A percentile compares a stretch with the other conserved stretches of the same genome.
Evolutionary conservation across 805 yeast species (phyloP).

Genomic region (Teunomyces atbi): DNA sequence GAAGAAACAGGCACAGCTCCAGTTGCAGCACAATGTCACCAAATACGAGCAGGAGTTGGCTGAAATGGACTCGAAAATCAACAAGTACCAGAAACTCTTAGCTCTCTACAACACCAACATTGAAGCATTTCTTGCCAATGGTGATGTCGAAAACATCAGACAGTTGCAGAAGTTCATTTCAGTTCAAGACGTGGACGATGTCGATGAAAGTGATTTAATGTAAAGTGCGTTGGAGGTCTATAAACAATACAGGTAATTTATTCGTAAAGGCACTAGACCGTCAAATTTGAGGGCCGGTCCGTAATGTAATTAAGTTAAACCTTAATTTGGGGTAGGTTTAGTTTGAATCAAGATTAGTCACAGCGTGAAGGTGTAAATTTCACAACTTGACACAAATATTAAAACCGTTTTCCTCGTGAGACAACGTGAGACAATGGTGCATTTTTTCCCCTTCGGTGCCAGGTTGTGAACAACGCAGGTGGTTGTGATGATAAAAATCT

Average conservation of each 20-base stretch:
- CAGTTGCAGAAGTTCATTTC: constrained; percentile 6
- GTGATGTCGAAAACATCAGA: constrained; percentile 7
- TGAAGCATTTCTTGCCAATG: constrained; percentile 10
- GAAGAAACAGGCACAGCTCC: constrained; percentile 66
- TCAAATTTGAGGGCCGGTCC: not conserved
- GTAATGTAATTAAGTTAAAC: not conserved
- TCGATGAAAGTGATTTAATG: not conserved
- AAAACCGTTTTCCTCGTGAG: not conserved
- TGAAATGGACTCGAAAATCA: constrained; percentile 16
- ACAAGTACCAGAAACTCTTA: constrained; percentile 18
- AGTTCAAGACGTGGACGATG: constrained; percentile 1
- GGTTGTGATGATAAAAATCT: too few species aligned
- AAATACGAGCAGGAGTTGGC: constrained; percentile 46
- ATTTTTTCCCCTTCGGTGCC: too few species aligned
- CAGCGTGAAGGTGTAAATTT: not conserved
- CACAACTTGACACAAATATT: not conserved
- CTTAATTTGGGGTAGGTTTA: not conserved
- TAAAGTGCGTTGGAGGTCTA: not conserved
- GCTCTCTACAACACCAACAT: constrained; percentile 9
- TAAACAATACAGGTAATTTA: not conserved
- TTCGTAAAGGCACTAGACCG: not conserved
- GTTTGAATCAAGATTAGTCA: not conserved
- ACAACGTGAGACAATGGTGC: not conserved
- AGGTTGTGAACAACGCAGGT: too few species aligned
- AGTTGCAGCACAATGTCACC: constrained; percentile 59